These are phyloP conservation scores for Cercospora nicotianae DNA, from an alignment of 2,329 filamentous ascomycete genomes.

Conservation along the genomic window DNA sequence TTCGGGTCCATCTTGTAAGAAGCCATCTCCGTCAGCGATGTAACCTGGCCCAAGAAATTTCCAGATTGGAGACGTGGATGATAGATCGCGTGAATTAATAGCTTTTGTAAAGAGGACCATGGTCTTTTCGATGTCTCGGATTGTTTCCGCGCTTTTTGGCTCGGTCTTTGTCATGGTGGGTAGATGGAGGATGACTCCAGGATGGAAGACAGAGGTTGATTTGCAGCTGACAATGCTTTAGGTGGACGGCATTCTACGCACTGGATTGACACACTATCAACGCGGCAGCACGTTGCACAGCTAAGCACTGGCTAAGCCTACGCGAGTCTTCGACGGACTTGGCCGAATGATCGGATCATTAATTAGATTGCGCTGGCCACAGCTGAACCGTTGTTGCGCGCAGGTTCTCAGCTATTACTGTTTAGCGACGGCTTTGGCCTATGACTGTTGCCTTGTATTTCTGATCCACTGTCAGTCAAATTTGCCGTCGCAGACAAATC, in stretches of 20 bases:
- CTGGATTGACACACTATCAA: not conserved
- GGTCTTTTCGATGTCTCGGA: not conserved
- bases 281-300: not conserved
- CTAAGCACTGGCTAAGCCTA: not conserved
- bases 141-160: not conserved
- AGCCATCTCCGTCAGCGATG: not conserved
- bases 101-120: not conserved
- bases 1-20: not conserved
- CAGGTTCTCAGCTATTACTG: not conserved
- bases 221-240: not conserved
- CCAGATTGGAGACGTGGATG: not conserved
- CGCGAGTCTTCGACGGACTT: not conserved
- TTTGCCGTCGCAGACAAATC: not conserved
- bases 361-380: not conserved
- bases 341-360: not conserved
- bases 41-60: not conserved
- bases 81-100: not conserved
- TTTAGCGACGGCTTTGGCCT: not conserved
- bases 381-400: not conserved
- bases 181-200: not conserved
- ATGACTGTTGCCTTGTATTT: not conserved
- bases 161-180: not conserved
- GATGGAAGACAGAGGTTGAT: not conserved
- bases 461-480: not conserved
- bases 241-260: not conserved